Conservation (phyloP, 306 rosid species). For the Dryas alaskensis region DNA sequence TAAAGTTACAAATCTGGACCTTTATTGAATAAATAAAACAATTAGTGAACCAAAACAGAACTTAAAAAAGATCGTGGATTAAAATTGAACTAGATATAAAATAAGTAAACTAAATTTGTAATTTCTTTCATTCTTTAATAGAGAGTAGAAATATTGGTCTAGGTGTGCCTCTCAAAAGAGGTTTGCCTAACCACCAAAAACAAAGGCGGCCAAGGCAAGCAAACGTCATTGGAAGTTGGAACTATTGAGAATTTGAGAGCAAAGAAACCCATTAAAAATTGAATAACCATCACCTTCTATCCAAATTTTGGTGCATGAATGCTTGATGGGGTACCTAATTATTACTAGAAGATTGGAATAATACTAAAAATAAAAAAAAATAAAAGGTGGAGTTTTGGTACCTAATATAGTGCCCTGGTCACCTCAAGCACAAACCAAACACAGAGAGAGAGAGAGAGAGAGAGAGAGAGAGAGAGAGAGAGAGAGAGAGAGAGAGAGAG, state of each 20-base stretch:
- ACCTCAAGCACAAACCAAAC: not conserved
- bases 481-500: too few relatives aligned
- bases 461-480: not conserved
- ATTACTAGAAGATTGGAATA: not conserved
- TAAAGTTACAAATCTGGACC: too few relatives aligned
- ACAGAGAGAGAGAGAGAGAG: not conserved
- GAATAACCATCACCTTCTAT: not conserved
- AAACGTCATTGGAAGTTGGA: slow-evolving; percentile 27
- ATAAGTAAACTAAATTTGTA: too few relatives aligned
- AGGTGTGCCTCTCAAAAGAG: slow-evolving; percentile 19
- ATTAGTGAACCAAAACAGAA: too few relatives aligned
- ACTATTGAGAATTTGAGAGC: not conserved
- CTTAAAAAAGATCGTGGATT: too few relatives aligned
- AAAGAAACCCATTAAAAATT: not conserved
- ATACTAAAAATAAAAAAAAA: not conserved
- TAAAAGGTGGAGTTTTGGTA: not conserved
- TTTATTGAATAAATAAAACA: too few relatives aligned
- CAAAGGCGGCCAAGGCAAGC: slow-evolving; percentile 41
- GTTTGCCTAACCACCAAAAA: slow-evolving; percentile 23
- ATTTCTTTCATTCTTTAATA: not conserved
- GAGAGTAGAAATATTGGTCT: not conserved
- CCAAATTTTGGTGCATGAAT: not conserved
- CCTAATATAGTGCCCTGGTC: not conserved
- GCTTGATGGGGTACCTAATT: slow-evolving; percentile 4
- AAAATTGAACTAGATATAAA: too few relatives aligned